Evolutionary conservation across 2,329 filamentous ascomycete species (phyloP).

Genomic region (Triangularia verruculosa): DNA sequence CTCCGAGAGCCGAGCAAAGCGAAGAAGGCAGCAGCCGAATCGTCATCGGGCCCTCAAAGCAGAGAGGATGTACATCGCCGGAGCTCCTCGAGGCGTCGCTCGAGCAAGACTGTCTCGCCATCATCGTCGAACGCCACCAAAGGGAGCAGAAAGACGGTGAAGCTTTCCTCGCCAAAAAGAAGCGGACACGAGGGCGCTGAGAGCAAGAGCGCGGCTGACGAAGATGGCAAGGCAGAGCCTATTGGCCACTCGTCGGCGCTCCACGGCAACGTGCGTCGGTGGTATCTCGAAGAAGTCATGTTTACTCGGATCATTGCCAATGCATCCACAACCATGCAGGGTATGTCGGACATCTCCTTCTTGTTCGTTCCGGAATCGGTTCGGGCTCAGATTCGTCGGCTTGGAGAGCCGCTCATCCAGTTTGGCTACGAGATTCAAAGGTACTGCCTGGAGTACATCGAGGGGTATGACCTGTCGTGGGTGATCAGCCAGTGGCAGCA

Average conservation of each 20-base stretch:
- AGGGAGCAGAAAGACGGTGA: not conserved
- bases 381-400: not conserved
- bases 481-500: not conserved
- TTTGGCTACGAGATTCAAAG: conserved; percentile 17
- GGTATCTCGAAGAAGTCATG: not conserved
- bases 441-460: conserved; percentile 13
- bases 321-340: not conserved
- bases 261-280: not conserved
- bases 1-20: not conserved
- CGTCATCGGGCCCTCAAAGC: not conserved
- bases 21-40: not conserved
- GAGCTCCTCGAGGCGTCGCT: not conserved
- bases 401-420: conserved; percentile 9
- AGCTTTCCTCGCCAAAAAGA: not conserved
- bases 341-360: not conserved
- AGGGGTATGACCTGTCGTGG: conserved; percentile 10
- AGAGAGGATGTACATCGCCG: not conserved
- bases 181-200: not conserved
- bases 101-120: not conserved
- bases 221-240: not conserved
- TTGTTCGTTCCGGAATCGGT: not conserved
- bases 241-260: not conserved
- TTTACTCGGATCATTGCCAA: not conserved
- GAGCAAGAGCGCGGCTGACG: not conserved
- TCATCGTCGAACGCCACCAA: not conserved